These are phyloP conservation scores for Melastoma candidum DNA, from an alignment of 441 rosid genomes.

Conservation along the genomic window DNA sequence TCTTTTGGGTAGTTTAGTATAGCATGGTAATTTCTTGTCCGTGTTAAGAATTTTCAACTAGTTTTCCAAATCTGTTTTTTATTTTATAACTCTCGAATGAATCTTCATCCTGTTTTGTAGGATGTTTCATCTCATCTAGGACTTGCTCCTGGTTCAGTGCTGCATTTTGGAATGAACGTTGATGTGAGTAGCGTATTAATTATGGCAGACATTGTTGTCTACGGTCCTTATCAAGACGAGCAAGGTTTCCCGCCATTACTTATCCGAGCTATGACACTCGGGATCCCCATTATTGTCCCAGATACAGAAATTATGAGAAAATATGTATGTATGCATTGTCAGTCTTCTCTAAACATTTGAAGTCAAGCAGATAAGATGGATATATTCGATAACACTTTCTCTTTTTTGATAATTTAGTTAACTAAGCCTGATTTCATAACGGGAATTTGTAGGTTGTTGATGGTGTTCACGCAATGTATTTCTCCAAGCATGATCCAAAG, in stretches of 20 bases:
- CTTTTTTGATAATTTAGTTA: not conserved
- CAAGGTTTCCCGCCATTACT: slow-evolving; percentile 82
- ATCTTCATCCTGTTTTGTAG: slow-evolving; percentile 27
- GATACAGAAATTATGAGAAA: slow-evolving; percentile 69
- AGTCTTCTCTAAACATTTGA: slow-evolving; percentile 12
- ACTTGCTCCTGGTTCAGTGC: slow-evolving; percentile 52
- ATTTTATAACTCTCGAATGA: slow-evolving; percentile 8
- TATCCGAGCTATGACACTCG: slow-evolving; percentile 88
- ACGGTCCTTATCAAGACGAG: slow-evolving; percentile 93
- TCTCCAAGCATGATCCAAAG: slow-evolving; percentile 55
- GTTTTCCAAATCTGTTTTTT: no score
- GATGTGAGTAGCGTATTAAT: slow-evolving; percentile 63
- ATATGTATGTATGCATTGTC: slow-evolving; percentile 44
- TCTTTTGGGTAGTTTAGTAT: no score
- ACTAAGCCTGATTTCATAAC: slow-evolving; percentile 8
- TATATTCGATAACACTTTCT: not conserved
- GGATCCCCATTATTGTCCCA: slow-evolving; percentile 67
- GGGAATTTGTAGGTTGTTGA: slow-evolving; percentile 51
- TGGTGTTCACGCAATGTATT: slow-evolving; percentile 61
- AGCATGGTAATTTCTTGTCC: no score
- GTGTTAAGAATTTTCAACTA: no score
- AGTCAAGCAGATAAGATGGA: slow-evolving; percentile 2
- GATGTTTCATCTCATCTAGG: slow-evolving; percentile 75
- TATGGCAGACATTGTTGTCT: slow-evolving; percentile 85
- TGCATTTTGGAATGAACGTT: slow-evolving; percentile 66